Percentiles rank a stretch among this genome's conserved stretches.
Evolutionary conservation across 768 basidiomycete genomes (phyloP).

Genomic region (Suillus subalutaceus): DNA sequence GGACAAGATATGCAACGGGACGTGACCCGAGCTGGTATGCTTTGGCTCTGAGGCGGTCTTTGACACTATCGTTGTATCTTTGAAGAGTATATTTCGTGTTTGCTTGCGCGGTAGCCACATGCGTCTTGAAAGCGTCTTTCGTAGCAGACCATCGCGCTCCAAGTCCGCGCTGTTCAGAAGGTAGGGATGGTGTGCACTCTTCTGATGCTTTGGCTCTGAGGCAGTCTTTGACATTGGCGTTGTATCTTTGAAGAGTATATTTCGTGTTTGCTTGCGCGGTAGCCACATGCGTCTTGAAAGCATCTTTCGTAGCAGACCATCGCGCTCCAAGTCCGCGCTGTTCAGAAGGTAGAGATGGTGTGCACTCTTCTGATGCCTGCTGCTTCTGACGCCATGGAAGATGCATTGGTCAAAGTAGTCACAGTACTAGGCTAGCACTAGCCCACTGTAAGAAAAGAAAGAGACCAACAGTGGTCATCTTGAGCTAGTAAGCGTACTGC

Average conservation of each 20-base stretch:
- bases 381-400: slow-evolving; percentile 2
- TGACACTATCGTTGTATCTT: neutral
- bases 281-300: neutral
- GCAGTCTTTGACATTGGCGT: neutral
- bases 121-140: neutral
- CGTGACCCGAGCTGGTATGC: neutral
- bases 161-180: neutral
- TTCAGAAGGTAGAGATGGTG: neutral
- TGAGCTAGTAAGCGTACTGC: neutral
- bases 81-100: neutral
- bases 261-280: neutral
- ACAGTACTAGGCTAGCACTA: neutral
- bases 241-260: neutral
- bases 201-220: slow-evolving; percentile 2
- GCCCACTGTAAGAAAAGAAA: neutral
- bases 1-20: slow-evolving; percentile 12
- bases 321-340: neutral
- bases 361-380: neutral
- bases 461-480: neutral
- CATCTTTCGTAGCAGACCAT: neutral
- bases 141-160: neutral
- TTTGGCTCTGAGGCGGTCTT: neutral
- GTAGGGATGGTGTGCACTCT: neutral
- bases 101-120: neutral
- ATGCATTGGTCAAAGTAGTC: neutral